Conservation (phyloP, 139 green algal genomes). For the Chlorella sorokiniana region DNA sequence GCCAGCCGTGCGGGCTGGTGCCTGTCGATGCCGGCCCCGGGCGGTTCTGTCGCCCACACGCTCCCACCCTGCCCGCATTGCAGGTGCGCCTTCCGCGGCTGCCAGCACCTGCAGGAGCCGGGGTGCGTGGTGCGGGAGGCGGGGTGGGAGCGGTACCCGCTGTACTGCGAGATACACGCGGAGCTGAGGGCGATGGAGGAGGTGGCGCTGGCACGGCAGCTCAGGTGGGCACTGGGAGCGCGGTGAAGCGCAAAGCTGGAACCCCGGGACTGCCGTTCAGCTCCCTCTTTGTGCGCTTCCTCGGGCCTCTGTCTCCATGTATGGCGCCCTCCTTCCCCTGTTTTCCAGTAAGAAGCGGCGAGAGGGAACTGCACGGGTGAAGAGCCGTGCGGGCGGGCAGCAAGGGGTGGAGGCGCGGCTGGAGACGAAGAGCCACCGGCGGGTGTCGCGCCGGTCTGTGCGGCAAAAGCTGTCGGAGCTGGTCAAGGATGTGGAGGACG, state of each 20-base stretch:
- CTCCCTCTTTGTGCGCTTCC: background rate
- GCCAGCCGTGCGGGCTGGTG: too few relatives aligned
- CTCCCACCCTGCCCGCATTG: background rate
- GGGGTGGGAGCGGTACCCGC: conserved; percentile 72
- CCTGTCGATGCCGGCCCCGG: background rate
- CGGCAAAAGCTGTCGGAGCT: conserved; percentile 41
- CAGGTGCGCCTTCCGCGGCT: conserved; percentile 86
- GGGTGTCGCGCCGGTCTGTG: conserved; percentile 51
- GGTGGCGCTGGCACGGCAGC: conserved; percentile 30
- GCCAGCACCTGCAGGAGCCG: conserved; percentile 87
- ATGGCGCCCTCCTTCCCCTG: too few relatives aligned
- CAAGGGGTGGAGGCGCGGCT: conserved; percentile 75
- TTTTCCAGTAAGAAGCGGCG: conserved; percentile 58
- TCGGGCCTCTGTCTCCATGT: conserved; percentile 17
- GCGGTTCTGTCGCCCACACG: background rate
- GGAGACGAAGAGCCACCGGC: conserved; percentile 73
- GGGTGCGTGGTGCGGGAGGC: conserved; percentile 74
- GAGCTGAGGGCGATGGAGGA: conserved; percentile 67
- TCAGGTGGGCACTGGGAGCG: too few relatives aligned
- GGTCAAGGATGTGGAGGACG: conserved; percentile 28
- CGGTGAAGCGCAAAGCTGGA: background rate
- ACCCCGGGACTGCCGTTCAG: background rate
- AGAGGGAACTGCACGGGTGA: conserved; percentile 67
- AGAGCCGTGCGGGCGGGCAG: conserved; percentile 65
- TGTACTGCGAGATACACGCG: conserved; percentile 76